Evolutionary conservation across 768 basidiomycete genomes (phyloP), one percentile per base, ranked within the genome.

Genomic region (Punctularia strigosozonata): DNA sequence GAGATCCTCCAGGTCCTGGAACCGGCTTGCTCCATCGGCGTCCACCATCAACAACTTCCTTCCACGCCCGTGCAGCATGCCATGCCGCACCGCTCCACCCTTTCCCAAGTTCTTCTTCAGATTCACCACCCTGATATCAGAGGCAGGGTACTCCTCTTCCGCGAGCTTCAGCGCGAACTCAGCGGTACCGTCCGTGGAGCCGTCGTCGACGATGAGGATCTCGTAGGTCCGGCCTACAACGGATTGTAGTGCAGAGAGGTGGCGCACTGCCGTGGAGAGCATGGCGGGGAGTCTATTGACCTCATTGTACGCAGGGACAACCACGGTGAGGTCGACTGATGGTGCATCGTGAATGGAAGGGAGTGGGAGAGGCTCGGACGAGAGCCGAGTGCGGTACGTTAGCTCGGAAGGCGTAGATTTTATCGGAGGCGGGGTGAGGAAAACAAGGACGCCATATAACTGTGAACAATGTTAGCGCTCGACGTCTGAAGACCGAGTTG

Each of bases 221-320:
- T 95, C 90, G 53, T 74, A 80, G 0, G 79, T 73, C 25, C 78
- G 73, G 10, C 52, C 46, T 19, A 39, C 32, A 23, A 58, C 56
- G 25, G 51, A 38, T 6, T 45, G 30, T n/a, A 46, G 41, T 5
- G 69, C 58, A 8, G 55, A 53, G 37, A 89, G 69, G 49, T 86
- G 78, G 14, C 66, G 64, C 40, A 95, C 63, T 7, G 89, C 77
- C 7, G 78, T 74, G 2, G 68, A 60, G 51, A 97, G 73, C 92
- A 97, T 97, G 32, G 64, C 55, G 0, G 79, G 82, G n/a, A 97
- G 65, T 14, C 92, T 75, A n/a, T 69, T 60, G 4, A 74, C 73
- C 58, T 95, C 92, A 51, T 95, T 95, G 69, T 78, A 97, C 0
- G 92, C 91, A 8, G 92, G 92, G 7, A 95, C 75, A 48, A 95